Percentiles rank a stretch among this genome's conserved stretches.
Conservation (phyloP, 768 basidiomycete species). For the Mycena crocata region DNA sequence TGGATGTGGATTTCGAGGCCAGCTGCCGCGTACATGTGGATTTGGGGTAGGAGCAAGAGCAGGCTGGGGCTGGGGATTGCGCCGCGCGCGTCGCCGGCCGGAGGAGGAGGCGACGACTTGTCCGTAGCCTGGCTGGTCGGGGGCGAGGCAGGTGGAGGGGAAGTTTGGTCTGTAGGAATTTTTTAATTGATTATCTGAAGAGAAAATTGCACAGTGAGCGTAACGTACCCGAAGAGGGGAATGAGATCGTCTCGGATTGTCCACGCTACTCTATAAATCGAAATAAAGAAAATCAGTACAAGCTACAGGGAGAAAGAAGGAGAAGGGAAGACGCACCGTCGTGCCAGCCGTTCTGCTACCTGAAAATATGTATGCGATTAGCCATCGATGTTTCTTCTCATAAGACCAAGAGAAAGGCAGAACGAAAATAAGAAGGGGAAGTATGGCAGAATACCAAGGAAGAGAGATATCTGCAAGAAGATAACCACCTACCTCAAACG, state of each 20-base stretch:
- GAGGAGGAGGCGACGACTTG: conserved; percentile 77
- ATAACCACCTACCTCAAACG: conserved; percentile 74
- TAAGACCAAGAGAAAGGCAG: too few relatives aligned
- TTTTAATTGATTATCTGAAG: too few relatives aligned
- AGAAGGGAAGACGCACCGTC: conserved; percentile 67
- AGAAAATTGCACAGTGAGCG: too few relatives aligned
- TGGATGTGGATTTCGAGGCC: background rate
- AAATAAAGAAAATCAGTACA: conserved; percentile 1
- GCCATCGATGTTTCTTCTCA: too few relatives aligned
- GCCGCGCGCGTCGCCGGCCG: conserved; percentile 71
- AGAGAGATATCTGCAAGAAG: too few relatives aligned
- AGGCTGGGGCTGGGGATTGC: conserved; percentile 60
- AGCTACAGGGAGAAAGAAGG: conserved; percentile 24
- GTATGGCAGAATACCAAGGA: too few relatives aligned
- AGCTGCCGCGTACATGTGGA: background rate
- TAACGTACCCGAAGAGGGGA: conserved; percentile 85
- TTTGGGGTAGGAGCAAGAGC: conserved; percentile 43
- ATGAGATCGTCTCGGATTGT: conserved; percentile 86
- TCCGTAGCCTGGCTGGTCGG: conserved; percentile 88
- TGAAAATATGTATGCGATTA: too few relatives aligned
- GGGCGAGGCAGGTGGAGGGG: conserved; percentile 84
- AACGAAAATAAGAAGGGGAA: background rate
- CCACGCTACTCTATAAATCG: conserved; percentile 93
- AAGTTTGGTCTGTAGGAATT: conserved; percentile 81
- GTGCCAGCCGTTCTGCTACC: conserved; percentile 83